Evolutionary conservation across 2,329 filamentous ascomycete genomes (phyloP).

Genomic region (Gnomoniopsis smithogilvyi): DNA sequence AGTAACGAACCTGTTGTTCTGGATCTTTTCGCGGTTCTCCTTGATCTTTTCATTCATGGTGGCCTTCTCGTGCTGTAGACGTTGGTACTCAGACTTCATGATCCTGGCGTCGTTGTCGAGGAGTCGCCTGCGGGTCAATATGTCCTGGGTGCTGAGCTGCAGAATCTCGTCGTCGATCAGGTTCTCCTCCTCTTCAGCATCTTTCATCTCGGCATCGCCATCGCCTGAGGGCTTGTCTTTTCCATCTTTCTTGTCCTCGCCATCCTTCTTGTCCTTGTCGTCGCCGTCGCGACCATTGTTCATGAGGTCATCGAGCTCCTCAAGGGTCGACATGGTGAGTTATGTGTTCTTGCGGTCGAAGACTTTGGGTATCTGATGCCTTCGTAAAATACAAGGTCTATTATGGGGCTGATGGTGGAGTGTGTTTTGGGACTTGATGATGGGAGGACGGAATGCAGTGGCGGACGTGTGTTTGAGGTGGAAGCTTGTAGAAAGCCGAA

Average conservation of each 20-base stretch:
- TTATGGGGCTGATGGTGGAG: background rate
- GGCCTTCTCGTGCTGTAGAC: slow-evolving; percentile 90
- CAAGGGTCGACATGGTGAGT: slow-evolving; percentile 76
- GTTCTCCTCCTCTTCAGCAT: slow-evolving; percentile 71
- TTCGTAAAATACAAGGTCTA: background rate
- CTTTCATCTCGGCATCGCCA: slow-evolving; percentile 88
- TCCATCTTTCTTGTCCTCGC: slow-evolving; percentile 54
- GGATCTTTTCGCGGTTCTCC: slow-evolving; percentile 98
- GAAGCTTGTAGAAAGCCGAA: background rate
- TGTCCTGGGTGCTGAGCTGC: slow-evolving; percentile 89
- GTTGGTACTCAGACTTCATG: slow-evolving; percentile 96
- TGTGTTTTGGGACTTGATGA: background rate
- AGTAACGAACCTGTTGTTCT: slow-evolving; percentile 81
- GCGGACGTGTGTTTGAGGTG: background rate
- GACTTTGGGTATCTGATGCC: background rate
- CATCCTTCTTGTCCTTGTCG: slow-evolving; percentile 37
- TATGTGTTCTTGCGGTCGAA: background rate
- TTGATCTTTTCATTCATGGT: slow-evolving; percentile 99
- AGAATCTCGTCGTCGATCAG: slow-evolving; percentile 92
- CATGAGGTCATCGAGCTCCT: slow-evolving; percentile 88
- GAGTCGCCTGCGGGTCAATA: slow-evolving; percentile 83
- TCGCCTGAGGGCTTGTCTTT: slow-evolving; percentile 54
- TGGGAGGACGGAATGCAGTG: background rate
- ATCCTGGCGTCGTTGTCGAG: slow-evolving; percentile 97
- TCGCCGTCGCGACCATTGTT: slow-evolving; percentile 72